Evolutionary conservation across 2,329 filamentous ascomycete genomes (phyloP).

Genomic region (Colletotrichum sp.): DNA sequence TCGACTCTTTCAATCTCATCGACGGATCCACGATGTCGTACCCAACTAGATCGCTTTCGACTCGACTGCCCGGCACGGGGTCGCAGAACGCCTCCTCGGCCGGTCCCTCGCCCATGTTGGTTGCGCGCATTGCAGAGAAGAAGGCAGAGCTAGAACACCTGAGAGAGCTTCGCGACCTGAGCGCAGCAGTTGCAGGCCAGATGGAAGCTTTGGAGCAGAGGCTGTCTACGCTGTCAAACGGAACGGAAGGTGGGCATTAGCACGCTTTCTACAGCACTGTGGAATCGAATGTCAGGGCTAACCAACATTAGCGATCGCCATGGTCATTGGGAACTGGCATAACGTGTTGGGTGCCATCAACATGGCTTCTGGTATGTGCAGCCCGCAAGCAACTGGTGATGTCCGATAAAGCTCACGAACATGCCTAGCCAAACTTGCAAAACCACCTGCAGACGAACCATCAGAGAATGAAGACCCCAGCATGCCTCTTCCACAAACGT

Average conservation of each 20-base stretch:
- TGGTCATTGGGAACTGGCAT: constrained; percentile 88
- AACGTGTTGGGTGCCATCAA: constrained; percentile 84
- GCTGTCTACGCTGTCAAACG: constrained; percentile 76
- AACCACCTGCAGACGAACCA: constrained; percentile 51
- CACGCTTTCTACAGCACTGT: neutral
- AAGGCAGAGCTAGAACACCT: constrained; percentile 82
- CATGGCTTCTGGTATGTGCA: constrained; percentile 78
- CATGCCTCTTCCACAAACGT: constrained; percentile 73
- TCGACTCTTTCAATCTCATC: neutral
- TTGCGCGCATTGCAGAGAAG: constrained; percentile 84
- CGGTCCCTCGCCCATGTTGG: constrained; percentile 72
- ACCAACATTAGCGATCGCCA: constrained; percentile 69
- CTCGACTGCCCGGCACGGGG: constrained; percentile 71
- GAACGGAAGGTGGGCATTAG: constrained; percentile 70
- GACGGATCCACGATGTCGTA: constrained; percentile 54
- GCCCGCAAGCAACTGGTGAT: neutral
- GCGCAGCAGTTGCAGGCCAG: constrained; percentile 77
- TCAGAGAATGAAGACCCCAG: constrained; percentile 27
- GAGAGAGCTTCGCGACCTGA: constrained; percentile 78
- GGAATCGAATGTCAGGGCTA: neutral
- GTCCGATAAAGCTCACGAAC: neutral
- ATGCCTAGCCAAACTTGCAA: constrained; percentile 69
- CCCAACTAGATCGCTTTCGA: constrained; percentile 62
- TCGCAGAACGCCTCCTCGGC: constrained; percentile 47
- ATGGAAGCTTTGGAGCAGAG: constrained; percentile 85